A percentile compares a stretch with the other conserved stretches of the same genome.
Evolutionary conservation across 129 eudicot genomes (phyloP).

Genomic region (Mikania micrantha): DNA sequence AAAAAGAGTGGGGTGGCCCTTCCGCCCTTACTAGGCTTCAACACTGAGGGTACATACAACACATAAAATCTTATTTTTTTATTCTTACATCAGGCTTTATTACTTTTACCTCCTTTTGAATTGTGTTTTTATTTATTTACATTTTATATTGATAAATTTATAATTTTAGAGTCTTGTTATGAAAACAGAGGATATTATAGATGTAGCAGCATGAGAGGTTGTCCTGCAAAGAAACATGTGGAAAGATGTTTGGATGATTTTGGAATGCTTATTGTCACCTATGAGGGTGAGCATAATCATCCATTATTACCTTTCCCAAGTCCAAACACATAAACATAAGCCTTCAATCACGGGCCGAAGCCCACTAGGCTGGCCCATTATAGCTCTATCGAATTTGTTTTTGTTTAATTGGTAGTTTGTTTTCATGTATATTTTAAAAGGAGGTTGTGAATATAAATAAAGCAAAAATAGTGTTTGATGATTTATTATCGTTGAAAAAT

Average conservation of each 20-base stretch:
- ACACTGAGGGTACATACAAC: too few species aligned
- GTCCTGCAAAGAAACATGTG: constrained; percentile 97
- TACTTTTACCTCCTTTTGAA: too few species aligned
- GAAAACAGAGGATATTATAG: constrained; percentile 90
- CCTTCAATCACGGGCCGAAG: not conserved
- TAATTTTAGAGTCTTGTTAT: not conserved
- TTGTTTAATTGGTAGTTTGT: not conserved
- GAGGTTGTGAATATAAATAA: not conserved
- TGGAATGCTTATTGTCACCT: constrained; percentile 86
- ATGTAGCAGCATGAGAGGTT: constrained; percentile 97
- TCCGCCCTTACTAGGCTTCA: too few species aligned
- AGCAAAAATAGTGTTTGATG: not conserved
- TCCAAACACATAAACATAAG: constrained; percentile 47
- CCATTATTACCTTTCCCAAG: constrained; percentile 65
- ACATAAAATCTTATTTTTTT: too few species aligned
- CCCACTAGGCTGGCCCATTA: not conserved
- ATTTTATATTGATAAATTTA: not conserved
- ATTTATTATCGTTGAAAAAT: too few species aligned
- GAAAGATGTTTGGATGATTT: constrained; percentile 90
- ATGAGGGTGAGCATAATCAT: constrained; percentile 95
- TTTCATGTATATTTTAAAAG: not conserved
- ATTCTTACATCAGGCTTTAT: too few species aligned
- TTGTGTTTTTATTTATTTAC: too few species aligned
- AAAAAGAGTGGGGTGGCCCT: too few species aligned
- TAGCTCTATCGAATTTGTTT: too few species aligned